Base-by-base conservation (phyloP, 75 land plant genomes). In the Cryptomeria japonica region DNA sequence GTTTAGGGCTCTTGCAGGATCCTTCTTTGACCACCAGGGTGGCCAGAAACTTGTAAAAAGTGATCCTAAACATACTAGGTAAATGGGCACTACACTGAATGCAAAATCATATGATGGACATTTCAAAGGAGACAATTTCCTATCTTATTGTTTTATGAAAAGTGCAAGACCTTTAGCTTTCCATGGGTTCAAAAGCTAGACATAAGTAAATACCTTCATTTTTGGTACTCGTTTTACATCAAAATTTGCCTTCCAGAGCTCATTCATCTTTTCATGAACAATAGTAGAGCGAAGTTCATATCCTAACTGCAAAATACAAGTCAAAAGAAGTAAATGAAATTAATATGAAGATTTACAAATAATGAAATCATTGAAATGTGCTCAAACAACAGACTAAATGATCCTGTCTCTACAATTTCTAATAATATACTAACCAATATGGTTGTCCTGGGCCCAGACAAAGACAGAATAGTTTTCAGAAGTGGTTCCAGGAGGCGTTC, bases 361-460 rank as follows among this genome's bases (percentile, higher is more conserved):
- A 77, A 36, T 6, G 15, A 36, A 68, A 68, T n/a, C 7, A 77
- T 14, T 7, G 15, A 36, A 68, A 68, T n/a, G 19, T 25, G 13
- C 1, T 36, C 87, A 61, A 58, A 22, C 87, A 88, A 37, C 5
- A 47, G 75, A 87, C 36, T 56, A 56, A 37, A 42, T 22, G 36
- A 28, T 19, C 19, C 39, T 77, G 0, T 19, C 44, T 53, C 47
- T 44, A 3, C 88, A 76, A 51, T 25, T 28, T 44, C 28, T 41
- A 78, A 49, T 88, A 28, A 64, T 61, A 42, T 3, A 70, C 85
- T 34, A 90, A 97, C 99, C 95, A 98, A 13, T 39, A 97, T 86
- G 41, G 94, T 93, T n/a, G 99, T 94, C 91, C 89, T 93, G n/a
- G 99, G 99, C 39, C 99, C 99, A 34, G 97, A 90, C 88, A 98